Base-by-base conservation (phyloP, 176 grass and related monocot species). In the Oryza coarctata region DNA sequence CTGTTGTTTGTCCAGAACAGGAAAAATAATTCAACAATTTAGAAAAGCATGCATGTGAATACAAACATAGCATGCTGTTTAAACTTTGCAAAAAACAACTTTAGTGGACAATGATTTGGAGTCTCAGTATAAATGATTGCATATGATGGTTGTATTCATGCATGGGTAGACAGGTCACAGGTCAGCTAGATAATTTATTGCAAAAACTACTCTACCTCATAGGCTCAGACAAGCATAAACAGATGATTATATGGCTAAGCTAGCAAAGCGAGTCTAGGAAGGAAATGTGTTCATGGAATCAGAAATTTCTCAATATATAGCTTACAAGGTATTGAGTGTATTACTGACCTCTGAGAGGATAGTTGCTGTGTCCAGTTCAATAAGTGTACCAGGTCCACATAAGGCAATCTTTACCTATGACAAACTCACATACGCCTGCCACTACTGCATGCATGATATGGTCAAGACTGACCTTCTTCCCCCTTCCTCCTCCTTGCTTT, bases 361-460 rank as follows among this genome's bases (percentile, higher is more conserved):
- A 50, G 85, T 69, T n/a, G 91, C 83, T 57, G 89, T 74, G 43
- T 94, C 85, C 20, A 95, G 38, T 77, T 95, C 87, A 80, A 99
- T 66, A 44, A 93, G 89, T 61, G 87, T 95, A 71, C 96, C 96
- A 52, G 96, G 87, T 45, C 93, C 96, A 80, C 96, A 98, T 33
- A 80, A 99, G 91, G 71, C 96, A 99, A 81, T 99, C 96, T 71
- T 82, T 91, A 5, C 94, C 93, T 87, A 89, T 93, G 73, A 10
- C 22, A 60, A 60, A 60, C 2, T 60, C 55, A n/a, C n/a, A n/a
- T n/a, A n/a, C n/a, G n/a, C n/a, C n/a, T n/a, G n/a, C n/a, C n/a
- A n/a, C n/a, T n/a, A n/a, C n/a, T n/a, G n/a, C n/a, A n/a, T n/a
- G n/a, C n/a, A n/a, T n/a, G n/a, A n/a, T n/a, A n/a, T n/a, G n/a